Base-by-base conservation (phyloP, 2,329 filamentous ascomycete species). In the Emmonsiellopsis sp. region DNA sequence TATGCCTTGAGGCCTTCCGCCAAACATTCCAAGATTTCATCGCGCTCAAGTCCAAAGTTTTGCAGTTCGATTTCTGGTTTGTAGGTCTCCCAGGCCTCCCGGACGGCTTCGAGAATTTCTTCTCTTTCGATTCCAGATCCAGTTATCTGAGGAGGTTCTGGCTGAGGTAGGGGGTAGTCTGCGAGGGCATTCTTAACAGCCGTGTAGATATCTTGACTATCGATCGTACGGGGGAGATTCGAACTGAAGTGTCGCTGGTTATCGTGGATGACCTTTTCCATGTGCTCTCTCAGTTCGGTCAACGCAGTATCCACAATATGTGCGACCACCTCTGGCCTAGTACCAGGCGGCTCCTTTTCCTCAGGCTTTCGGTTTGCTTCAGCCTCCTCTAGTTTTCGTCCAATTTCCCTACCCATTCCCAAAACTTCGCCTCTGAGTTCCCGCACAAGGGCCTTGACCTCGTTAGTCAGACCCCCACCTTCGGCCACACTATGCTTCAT, bases 401-500 rank as follows among this genome's bases (percentile, higher is more conserved):
- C 90, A 47, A 97, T 82, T 60, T 96, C 90, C 53, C 92, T 81
- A 3, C 92, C 92, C 91, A 96, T 96, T 2, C 90, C 91, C 4
- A 96, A 77, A 7, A 97, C 90, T 66, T 97, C 92, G 2, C 90
- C 91, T 21, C 92, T 85, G 37, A 97, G 78, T 63, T 96, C 91
- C 27, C 90, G 85, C 7, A 96, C 87, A 7, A 95, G 78, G 3
- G 88, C 85, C 70, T 97, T 97, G 58, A 95, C 88, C 67, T 95
- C 89, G 53, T 89, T 89, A 1, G 90, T 95, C 50, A 96, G 79
- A 5, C 91, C 89, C 54, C 92, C 92, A 42, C 88, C 84, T 68
- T 95, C 88, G 0, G 88, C 79, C 53, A 96, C 87, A 61, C 90
- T 95, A 65, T 94, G 90, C 67, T 95, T 96, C 67, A 97, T 87